Conservation (phyloP, 352 stramenopile species). For the Phytopythium sindhum region DNA sequence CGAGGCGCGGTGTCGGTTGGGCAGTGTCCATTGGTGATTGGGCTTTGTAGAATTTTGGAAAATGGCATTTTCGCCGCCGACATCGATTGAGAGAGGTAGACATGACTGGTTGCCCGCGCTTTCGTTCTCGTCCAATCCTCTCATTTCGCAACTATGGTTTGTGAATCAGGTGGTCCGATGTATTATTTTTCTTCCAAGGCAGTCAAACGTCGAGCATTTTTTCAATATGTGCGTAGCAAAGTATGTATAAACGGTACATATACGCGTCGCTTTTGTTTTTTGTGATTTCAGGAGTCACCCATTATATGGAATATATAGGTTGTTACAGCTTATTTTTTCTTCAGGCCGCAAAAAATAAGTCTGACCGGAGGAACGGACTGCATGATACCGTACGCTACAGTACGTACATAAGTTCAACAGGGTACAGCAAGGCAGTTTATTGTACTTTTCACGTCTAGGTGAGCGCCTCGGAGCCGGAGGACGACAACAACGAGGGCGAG, state of each 20-base stretch:
- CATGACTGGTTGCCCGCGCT: not conserved
- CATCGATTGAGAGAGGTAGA: not conserved
- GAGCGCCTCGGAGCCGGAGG: not conserved
- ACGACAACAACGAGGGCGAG: not conserved
- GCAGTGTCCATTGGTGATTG: not conserved
- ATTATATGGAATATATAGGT: no score
- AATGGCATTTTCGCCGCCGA: not conserved
- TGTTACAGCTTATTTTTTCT: no score
- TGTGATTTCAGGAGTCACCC: conserved; percentile 4
- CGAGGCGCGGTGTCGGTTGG: not conserved
- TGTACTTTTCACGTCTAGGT: no score
- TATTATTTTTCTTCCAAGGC: conserved; percentile 2
- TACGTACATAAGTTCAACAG: no score
- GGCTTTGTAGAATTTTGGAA: not conserved
- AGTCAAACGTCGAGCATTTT: not conserved
- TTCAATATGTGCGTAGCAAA: not conserved
- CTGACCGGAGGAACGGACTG: no score
- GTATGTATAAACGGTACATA: conserved; percentile 2
- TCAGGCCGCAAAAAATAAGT: no score
- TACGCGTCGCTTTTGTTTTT: conserved; percentile 2
- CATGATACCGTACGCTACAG: no score
- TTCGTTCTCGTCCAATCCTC: not conserved
- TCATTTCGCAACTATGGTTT: not conserved
- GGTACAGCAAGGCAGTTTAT: no score
- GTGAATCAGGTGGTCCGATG: not conserved